phyloP scores from a whole-genome alignment of 805 yeast species.

The Priceomyces melissophilus region DNA sequence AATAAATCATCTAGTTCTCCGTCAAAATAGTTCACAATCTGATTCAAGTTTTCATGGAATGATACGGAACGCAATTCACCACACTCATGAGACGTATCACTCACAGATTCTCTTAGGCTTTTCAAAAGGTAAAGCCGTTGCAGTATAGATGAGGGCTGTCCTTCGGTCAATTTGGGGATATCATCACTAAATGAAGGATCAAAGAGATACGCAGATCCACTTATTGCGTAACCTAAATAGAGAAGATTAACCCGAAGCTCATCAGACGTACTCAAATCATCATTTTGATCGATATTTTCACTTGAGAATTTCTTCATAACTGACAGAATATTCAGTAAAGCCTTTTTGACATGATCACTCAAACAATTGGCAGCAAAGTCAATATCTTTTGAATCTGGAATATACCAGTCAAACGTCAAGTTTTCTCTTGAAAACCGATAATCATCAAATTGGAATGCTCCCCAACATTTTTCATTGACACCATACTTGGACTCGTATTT shows the following conservation, averaged over 20 bases:
- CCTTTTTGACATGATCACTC: constrained; percentile 42
- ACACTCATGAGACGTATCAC: constrained; percentile 11
- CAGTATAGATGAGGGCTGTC: constrained; percentile 29
- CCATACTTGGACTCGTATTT: constrained; percentile 35
- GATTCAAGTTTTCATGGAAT: constrained; percentile 30
- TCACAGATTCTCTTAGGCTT: constrained; percentile 26
- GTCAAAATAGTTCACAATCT: constrained; percentile 19
- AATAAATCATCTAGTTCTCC: constrained; percentile 16
- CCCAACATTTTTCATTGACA: constrained; percentile 61
- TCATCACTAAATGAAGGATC: constrained; percentile 66
- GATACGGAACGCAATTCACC: constrained; percentile 25
- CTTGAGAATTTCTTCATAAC: constrained; percentile 24
- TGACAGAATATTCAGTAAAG: constrained; percentile 41
- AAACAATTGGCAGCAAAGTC: constrained; percentile 60
- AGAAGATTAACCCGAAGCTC: constrained; percentile 52
- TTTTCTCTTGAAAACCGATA: constrained; percentile 47
- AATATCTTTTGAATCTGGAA: constrained; percentile 57
- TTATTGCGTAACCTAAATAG: constrained; percentile 55
- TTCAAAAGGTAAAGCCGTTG: constrained; percentile 32
- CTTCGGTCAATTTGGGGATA: constrained; percentile 34
- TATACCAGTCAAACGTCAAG: constrained; percentile 69
- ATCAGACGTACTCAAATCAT: constrained; percentile 42
- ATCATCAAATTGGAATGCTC: constrained; percentile 61
- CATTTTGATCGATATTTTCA: constrained; percentile 12
- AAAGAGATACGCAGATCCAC: constrained; percentile 69